A percentile compares a stretch with the other conserved stretches of the same genome.
Conservation (phyloP, 305 asterid genomes). For the Caryopteris hybrid region DNA sequence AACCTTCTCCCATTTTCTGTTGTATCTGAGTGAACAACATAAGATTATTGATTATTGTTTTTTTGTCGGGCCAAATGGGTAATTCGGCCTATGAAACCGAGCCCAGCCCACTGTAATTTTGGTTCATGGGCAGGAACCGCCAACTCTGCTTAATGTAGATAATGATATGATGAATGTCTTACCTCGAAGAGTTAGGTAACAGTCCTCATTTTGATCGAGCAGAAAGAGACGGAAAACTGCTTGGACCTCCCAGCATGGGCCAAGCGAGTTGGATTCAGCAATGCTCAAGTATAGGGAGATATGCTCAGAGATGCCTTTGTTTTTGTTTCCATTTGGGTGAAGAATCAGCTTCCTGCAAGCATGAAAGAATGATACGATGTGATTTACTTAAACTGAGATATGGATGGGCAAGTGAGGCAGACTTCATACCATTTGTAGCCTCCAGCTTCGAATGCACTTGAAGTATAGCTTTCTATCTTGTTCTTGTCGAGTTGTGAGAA, state of each 20-base stretch:
- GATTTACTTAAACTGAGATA: background rate
- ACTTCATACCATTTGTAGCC: conserved; percentile 52
- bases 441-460: conserved; percentile 48
- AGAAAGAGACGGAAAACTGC: conserved; percentile 39
- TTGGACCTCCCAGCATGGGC: conserved; percentile 48
- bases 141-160: too few relatives aligned
- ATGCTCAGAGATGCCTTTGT: conserved; percentile 40
- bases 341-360: conserved; percentile 26
- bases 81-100: too few relatives aligned
- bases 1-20: conserved; percentile 50
- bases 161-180: background rate
- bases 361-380: background rate
- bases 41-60: background rate
- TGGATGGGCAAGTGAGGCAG: background rate
- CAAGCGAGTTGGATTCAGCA: conserved; percentile 22
- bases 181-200: conserved; percentile 46
- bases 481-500: conserved; percentile 35
- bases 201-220: conserved; percentile 51
- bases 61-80: too few relatives aligned
- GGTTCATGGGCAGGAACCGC: too few relatives aligned
- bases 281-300: conserved; percentile 41
- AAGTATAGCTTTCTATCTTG: conserved; percentile 37
- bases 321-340: conserved; percentile 59
- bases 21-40: conserved; percentile 21
- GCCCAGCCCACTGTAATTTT: too few relatives aligned